Evolutionary conservation across 495 filamentous ascomycete genomes (phyloP).

Genomic region (Neurospora tetrasperma): DNA sequence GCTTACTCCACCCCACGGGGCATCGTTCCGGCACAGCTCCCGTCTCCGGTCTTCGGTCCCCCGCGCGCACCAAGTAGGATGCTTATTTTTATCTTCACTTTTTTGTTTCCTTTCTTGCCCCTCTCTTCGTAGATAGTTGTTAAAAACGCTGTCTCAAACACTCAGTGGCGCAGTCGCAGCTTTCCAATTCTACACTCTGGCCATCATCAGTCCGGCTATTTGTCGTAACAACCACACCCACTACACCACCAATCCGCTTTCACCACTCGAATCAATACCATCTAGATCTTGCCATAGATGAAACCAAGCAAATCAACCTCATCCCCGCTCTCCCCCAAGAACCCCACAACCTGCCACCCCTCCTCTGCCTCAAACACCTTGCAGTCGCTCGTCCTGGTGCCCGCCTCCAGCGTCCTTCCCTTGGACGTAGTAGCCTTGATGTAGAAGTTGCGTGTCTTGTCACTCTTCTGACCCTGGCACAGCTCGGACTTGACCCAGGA

Average conservation of each 20-base stretch:
- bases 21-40: not conserved
- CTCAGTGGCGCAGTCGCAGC: not conserved
- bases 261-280: not conserved
- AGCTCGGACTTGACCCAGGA: slow-evolving; percentile 40
- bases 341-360: slow-evolving; percentile 50
- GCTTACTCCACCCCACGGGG: not conserved
- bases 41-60: not conserved
- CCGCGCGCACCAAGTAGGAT: not conserved
- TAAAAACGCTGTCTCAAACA: not conserved
- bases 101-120: not conserved
- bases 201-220: not conserved
- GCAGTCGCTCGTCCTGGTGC: slow-evolving; percentile 41
- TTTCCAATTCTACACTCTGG: no score
- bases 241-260: not conserved
- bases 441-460: slow-evolving; percentile 46
- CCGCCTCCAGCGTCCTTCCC: slow-evolving; percentile 39
- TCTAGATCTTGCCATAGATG: slow-evolving; percentile 35
- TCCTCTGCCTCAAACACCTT: slow-evolving; percentile 35
- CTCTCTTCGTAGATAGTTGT: not conserved
- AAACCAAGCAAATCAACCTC: slow-evolving; percentile 52
- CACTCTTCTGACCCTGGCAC: slow-evolving; percentile 41
- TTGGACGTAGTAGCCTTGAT: slow-evolving; percentile 42
- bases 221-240: not conserved
- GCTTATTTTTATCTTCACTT: not conserved
- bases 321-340: slow-evolving; percentile 45